These are phyloP conservation scores for Penicillium oxalicum DNA, from an alignment of 2,329 filamentous ascomycete genomes.

Conservation along the genomic window DNA sequence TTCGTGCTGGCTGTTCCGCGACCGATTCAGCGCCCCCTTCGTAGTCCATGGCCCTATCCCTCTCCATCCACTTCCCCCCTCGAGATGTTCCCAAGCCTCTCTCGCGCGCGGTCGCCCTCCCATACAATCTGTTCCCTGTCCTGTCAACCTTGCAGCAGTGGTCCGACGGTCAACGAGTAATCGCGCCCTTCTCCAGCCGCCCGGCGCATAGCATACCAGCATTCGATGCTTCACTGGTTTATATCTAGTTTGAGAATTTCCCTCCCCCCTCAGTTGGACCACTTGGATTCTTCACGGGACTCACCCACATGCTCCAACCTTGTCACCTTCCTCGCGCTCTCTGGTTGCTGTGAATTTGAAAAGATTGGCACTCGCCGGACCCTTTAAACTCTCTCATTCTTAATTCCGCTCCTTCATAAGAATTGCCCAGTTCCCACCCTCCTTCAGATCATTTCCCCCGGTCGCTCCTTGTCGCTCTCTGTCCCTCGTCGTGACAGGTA, in stretches of 20 bases:
- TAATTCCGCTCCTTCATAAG: neutral
- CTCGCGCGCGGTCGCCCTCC: too few species aligned
- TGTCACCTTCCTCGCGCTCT: constrained; percentile 10
- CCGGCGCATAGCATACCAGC: constrained; percentile 19
- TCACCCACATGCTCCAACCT: constrained; percentile 28
- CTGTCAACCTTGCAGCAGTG: constrained; percentile 16
- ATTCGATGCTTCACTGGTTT: constrained; percentile 5
- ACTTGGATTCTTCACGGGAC: constrained; percentile 29
- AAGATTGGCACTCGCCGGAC: too few species aligned
- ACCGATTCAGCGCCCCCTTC: constrained; percentile 5
- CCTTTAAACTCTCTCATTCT: neutral
- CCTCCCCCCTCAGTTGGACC: constrained; percentile 6
- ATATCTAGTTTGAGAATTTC: constrained; percentile 25
- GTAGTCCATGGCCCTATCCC: too few species aligned
- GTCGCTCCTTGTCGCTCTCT: constrained; percentile 6
- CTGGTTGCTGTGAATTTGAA: neutral
- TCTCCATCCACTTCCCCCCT: constrained; percentile 6
- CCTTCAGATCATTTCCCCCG: constrained; percentile 9
- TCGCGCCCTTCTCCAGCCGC: constrained; percentile 7
- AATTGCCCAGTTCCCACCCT: constrained; percentile 12
- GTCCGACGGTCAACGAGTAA: neutral
- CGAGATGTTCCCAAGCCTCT: neutral
- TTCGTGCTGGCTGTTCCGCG: constrained; percentile 8
- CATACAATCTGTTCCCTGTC: too few species aligned
- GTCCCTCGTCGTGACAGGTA: neutral